Evolutionary conservation across 1,284 basidiomycete species (phyloP).

Genomic region (Irpex sp.): DNA sequence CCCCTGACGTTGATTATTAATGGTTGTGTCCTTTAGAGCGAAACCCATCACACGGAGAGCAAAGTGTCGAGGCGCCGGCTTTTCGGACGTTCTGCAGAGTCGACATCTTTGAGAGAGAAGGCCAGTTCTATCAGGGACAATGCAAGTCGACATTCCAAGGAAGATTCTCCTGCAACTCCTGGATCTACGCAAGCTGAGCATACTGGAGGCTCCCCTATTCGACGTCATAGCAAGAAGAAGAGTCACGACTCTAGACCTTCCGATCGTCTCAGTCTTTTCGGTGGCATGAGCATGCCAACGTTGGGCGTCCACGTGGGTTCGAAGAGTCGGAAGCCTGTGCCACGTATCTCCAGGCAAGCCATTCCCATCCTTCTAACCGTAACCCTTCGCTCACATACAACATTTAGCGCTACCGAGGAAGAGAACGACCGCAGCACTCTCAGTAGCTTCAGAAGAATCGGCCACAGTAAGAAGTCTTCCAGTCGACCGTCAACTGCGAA

Average conservation of each 20-base stretch:
- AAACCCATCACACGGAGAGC: conserved; percentile 21
- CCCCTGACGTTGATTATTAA: conserved; percentile 1
- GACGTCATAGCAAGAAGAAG: conserved; percentile 48
- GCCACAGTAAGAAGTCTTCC: conserved; percentile 30
- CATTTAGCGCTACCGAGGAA: neutral
- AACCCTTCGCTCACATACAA: neutral
- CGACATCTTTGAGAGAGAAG: conserved; percentile 27
- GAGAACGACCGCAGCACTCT: neutral
- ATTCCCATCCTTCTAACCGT: neutral
- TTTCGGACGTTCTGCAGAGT: conserved; percentile 48
- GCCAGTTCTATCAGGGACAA: conserved; percentile 30
- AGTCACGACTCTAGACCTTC: conserved; percentile 49
- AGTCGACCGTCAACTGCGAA: conserved; percentile 36
- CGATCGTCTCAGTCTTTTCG: conserved; percentile 79
- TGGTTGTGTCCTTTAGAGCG: conserved; percentile 38
- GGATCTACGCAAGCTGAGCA: conserved; percentile 22
- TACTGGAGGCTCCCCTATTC: conserved; percentile 13
- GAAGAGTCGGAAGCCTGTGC: conserved; percentile 77
- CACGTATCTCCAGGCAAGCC: conserved; percentile 58
- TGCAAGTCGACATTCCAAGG: conserved; percentile 32
- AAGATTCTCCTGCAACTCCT: conserved; percentile 24
- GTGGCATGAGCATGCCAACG: conserved; percentile 52
- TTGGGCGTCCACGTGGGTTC: conserved; percentile 32
- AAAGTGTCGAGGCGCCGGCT: conserved; percentile 42
- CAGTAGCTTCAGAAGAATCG: conserved; percentile 11